Base-by-base conservation (phyloP, 257 asterid genomes). In the Nicotiana tomentosiformis region DNA sequence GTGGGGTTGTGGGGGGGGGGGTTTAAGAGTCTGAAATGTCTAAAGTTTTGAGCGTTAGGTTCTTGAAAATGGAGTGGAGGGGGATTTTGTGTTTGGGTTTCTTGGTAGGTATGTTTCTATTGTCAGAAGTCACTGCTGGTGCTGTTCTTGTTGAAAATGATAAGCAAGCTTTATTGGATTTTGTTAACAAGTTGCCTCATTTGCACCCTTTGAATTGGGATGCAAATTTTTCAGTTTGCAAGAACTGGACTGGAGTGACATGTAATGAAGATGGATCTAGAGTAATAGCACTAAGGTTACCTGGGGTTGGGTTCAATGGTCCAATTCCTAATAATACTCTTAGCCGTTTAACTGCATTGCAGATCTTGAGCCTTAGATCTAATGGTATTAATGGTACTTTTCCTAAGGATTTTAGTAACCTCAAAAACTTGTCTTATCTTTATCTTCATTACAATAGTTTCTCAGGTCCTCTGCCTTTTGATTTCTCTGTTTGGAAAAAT, bases 351-450 rank as follows among this genome's bases (percentile, higher is more conserved):
- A 88, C 98, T n/a, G 95, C 94, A 53, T 85, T 95, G 90, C 96
- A 93, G 92, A 92, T 96, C 92, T 86, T 96, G 93, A 94, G 98
- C 91, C 98, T 96, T 83, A 93, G 99, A 90, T 90, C 98, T 83
- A 96, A 94, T 85, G 92, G 89, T 84, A 92, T 96, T 69, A 90
- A 60, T 66, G 99, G 99, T 56, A 66, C 83, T 57, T 90, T 96
- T 78, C 99, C 99, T 72, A 51, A 37, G 29, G 98, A 93, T 43
- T 89, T 94, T 62, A 87, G 90, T 88, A 93, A 93, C 61, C 92
- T 96, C 16, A 91, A 84, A 49, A 93, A 93, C 85, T 68, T 96
- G 65, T 87, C 93, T 49, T 92, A 55, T 91, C 94, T 94, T 83
- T 93, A 93, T 85, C 95, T 96, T 83, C 98, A 96, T 88, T 92